phyloP scores from a whole-genome alignment of 2,329 filamentous ascomycete species.

The Aspergillus japonicus region DNA sequence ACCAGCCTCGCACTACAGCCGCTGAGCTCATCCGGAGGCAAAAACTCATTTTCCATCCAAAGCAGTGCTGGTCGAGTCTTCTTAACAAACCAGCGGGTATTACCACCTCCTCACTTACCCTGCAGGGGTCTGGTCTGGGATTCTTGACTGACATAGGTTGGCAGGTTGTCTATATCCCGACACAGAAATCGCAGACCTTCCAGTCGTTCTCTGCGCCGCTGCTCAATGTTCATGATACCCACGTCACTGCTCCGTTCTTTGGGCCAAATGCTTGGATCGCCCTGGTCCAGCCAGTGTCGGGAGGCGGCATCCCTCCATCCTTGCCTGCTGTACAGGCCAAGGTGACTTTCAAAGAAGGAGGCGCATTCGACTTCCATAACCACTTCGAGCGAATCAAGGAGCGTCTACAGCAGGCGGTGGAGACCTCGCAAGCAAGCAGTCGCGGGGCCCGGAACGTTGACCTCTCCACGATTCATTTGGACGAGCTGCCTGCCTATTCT shows the following conservation, averaged over 20 bases:
- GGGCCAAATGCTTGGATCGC: slow-evolving; percentile 89
- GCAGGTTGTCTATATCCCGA: slow-evolving; percentile 84
- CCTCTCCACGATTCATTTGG: slow-evolving; percentile 68
- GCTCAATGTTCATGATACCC: slow-evolving; percentile 81
- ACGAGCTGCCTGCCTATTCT: slow-evolving; percentile 86
- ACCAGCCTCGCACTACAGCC: slow-evolving; percentile 74
- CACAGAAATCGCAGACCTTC: slow-evolving; percentile 64
- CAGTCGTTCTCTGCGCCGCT: slow-evolving; percentile 89
- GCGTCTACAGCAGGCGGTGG: slow-evolving; percentile 74
- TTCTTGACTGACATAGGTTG: slow-evolving; percentile 7
- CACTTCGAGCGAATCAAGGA: slow-evolving; percentile 83
- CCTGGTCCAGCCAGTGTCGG: slow-evolving; percentile 73
- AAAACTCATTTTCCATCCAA: slow-evolving; percentile 65
- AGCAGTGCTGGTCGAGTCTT: slow-evolving; percentile 74
- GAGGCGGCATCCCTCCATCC: slow-evolving; percentile 75
- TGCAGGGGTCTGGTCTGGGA: too few relatives aligned
- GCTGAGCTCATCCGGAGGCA: slow-evolving; percentile 63
- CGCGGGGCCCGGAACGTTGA: slow-evolving; percentile 52
- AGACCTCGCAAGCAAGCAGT: slow-evolving; percentile 45
- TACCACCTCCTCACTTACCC: slow-evolving; percentile 28
- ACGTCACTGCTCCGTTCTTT: slow-evolving; percentile 85
- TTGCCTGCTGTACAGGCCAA: slow-evolving; percentile 75
- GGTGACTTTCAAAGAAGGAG: slow-evolving; percentile 89
- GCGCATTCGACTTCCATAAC: slow-evolving; percentile 86
- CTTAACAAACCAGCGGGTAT: slow-evolving; percentile 81